Conservation (phyloP, 352 stramenopile genomes). For the Pythium chondricola region DNA sequence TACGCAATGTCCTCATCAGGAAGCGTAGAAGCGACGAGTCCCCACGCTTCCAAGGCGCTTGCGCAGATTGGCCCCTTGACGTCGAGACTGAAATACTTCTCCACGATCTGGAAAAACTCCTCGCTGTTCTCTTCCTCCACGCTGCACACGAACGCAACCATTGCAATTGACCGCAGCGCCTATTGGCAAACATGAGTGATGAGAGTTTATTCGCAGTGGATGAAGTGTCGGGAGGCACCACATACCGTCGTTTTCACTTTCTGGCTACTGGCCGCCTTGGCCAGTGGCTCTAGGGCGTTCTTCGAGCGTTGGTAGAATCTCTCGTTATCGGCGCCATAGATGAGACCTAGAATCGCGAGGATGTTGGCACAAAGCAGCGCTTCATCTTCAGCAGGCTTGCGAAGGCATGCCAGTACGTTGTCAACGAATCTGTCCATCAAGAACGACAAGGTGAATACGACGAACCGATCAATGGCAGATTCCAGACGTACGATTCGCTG, state of each 20-base stretch:
- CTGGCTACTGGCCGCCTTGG: slow-evolving; percentile 51
- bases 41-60: slow-evolving; percentile 66
- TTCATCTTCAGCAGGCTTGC: slow-evolving; percentile 67
- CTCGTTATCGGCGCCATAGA: slow-evolving; percentile 70
- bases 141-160: slow-evolving; percentile 74
- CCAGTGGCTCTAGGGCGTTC: slow-evolving; percentile 60
- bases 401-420: slow-evolving; percentile 61
- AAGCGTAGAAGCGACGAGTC: slow-evolving; percentile 57
- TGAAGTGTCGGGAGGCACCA: background rate
- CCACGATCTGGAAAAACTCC: slow-evolving; percentile 51
- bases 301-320: slow-evolving; percentile 70
- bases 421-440: slow-evolving; percentile 44
- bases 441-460: background rate
- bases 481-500: slow-evolving; percentile 47
- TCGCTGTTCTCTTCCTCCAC: slow-evolving; percentile 73
- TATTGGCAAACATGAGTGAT: too few relatives aligned
- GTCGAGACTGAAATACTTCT: slow-evolving; percentile 68
- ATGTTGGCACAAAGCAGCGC: slow-evolving; percentile 58
- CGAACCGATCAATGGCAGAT: background rate
- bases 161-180: slow-evolving; percentile 60
- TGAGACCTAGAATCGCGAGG: slow-evolving; percentile 66
- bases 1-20: slow-evolving; percentile 41
- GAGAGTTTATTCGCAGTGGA: background rate
- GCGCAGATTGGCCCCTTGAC: slow-evolving; percentile 57
- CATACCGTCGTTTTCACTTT: slow-evolving; percentile 63